Evolutionary conservation across 176 grass and related monocot genomes (phyloP).

Genomic region (Oryza glumipatula): DNA sequence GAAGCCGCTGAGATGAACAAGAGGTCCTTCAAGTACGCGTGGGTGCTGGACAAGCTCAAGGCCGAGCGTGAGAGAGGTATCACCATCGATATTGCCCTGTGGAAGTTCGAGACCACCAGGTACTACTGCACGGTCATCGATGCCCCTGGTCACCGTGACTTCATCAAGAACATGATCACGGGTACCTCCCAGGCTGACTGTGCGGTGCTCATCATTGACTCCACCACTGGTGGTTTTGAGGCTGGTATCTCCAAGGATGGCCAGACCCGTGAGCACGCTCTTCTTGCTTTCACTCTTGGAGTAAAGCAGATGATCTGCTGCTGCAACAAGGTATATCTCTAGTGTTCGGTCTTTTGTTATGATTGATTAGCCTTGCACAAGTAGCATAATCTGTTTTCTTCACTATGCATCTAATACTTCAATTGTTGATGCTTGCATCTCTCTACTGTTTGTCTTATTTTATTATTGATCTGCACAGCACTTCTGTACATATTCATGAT

Average conservation of each 20-base stretch:
- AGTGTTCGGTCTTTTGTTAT: too few relatives aligned
- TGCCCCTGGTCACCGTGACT: background rate
- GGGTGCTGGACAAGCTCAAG: background rate
- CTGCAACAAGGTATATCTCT: background rate
- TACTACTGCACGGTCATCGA: background rate
- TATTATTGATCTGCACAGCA: too few relatives aligned
- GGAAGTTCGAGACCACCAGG: background rate
- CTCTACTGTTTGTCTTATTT: too few relatives aligned
- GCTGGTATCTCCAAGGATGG: background rate
- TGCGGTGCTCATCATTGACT: background rate
- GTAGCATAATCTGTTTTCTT: too few relatives aligned
- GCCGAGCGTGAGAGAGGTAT: background rate
- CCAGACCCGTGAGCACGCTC: background rate
- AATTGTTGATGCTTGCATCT: too few relatives aligned
- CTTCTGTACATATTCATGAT: too few relatives aligned
- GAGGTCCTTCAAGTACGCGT: background rate
- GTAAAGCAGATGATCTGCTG: background rate
- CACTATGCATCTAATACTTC: too few relatives aligned
- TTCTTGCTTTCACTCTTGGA: background rate
- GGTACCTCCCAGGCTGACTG: background rate
- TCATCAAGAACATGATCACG: background rate
- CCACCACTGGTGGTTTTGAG: background rate
- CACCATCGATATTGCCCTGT: background rate
- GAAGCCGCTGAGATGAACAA: background rate
- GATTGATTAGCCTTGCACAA: too few relatives aligned